Evolutionary conservation across 2,329 filamentous ascomycete genomes (phyloP), one percentile per base, ranked within the genome.

Genomic region (Exophiala calicioides): DNA sequence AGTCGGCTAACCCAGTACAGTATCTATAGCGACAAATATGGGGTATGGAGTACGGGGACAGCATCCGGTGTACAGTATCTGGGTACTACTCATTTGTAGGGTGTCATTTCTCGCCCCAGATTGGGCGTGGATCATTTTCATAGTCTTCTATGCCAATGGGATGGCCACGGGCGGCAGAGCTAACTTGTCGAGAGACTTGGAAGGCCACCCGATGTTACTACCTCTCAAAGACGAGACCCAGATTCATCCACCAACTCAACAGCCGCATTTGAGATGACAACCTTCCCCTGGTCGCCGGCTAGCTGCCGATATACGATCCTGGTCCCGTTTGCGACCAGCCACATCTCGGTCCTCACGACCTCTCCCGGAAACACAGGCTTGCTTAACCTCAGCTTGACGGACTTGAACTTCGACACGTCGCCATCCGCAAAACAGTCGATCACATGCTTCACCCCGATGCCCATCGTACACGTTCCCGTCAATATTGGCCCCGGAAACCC

Each of bases 321-420:
- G 15, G 15, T 16, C 2, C 35, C 29, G 3, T 19, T 19, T 7
- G 24, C 45, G 23, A 30, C 37, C 9, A 16, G 29, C 50, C 50
- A 53, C 50, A 53, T 53, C 36, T 53, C 45, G 8, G 46, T 50
- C 29, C 35, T 35, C n/a, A 53, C 50, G 12, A 30, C 21, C n/a
- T 53, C 45, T 9, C 50, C 50, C 3, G 47, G 36, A 29, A 46
- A 42, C 21, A 53, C 50, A 3, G 50, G 50, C 16, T 37, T 38
- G 20, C 45, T 53, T 31, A 53, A 32, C 35, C 50, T 45, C 12
- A 47, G n/a, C 41, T 45, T 49, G 10, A 50, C 50, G 27, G 24
- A 45, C 32, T 46, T 33, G 35, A 53, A 49, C 5, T 32, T 9
- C 13, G 4, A 27, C 9, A 43, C 29, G 18, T 51, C 36, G 4